Conservation (phyloP, 805 yeast species). For the Ogataea trehaloabstinens region DNA sequence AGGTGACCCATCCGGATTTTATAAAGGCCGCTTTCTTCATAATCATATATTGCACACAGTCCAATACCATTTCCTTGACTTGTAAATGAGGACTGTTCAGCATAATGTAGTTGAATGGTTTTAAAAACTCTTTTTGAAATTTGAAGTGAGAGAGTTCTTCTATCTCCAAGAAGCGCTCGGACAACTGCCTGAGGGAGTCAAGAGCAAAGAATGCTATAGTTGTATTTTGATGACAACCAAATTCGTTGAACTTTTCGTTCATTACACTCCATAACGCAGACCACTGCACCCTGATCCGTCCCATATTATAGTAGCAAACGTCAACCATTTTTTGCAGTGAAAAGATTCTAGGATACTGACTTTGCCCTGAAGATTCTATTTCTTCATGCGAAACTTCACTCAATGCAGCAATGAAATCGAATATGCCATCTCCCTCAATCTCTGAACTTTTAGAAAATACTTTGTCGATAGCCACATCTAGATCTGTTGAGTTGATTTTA, state of each 20-base stretch:
- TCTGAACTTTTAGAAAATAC: conserved; percentile 80
- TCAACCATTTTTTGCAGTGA: conserved; percentile 95
- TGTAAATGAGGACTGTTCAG: conserved; percentile 61
- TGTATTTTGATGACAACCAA: conserved; percentile 75
- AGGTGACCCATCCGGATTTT: conserved; percentile 93
- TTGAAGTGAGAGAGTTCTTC: conserved; percentile 95
- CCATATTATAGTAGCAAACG: conserved; percentile 96
- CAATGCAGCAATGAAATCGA: conserved; percentile 82
- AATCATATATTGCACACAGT: conserved; percentile 84
- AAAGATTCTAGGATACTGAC: conserved; percentile 83
- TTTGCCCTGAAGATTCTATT: conserved; percentile 81
- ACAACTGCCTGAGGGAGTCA: conserved; percentile 89
- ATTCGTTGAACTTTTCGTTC: conserved; percentile 84
- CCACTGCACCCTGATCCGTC: conserved; percentile 95
- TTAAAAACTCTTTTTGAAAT: conserved; percentile 90
- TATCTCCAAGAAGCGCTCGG: conserved; percentile 87
- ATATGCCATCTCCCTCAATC: conserved; percentile 79
- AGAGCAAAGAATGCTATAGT: conserved; percentile 86
- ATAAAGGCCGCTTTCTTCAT: conserved; percentile 69
- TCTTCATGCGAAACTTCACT: conserved; percentile 88
- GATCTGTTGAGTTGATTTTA: conserved; percentile 59
- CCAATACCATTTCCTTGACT: conserved; percentile 85
- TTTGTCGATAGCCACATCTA: conserved; percentile 80
- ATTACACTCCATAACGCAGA: conserved; percentile 90
- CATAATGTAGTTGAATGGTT: conserved; percentile 83